These are phyloP conservation scores for Diaporthe humulicola DNA, from an alignment of 2,329 filamentous ascomycete genomes.

Conservation along the genomic window DNA sequence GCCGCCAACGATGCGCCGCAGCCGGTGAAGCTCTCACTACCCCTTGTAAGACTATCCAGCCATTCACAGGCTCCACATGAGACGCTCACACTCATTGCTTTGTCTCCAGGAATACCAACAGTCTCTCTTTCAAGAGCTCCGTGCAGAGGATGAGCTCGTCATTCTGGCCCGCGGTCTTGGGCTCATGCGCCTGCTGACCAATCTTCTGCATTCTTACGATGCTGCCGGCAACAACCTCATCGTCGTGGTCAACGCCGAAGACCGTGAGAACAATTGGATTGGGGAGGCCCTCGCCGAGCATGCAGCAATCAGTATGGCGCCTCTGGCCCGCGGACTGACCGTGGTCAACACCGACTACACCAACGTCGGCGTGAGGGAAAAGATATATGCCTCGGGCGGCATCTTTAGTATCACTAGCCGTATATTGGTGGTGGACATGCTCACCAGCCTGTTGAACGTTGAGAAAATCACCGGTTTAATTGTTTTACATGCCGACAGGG, in stretches of 20 bases:
- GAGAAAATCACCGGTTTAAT: slow-evolving; percentile 89
- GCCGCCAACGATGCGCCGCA: slow-evolving; percentile 54
- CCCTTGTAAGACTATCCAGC: slow-evolving; percentile 65
- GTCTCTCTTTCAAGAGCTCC: slow-evolving; percentile 91
- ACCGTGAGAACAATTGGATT: slow-evolving; percentile 96
- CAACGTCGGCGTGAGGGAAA: slow-evolving; percentile 87
- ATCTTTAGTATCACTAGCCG: slow-evolving; percentile 97
- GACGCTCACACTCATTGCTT: slow-evolving; percentile 40
- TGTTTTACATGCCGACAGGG: slow-evolving; percentile 88
- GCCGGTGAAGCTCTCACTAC: slow-evolving; percentile 86
- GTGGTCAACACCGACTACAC: slow-evolving; percentile 96
- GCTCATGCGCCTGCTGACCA: slow-evolving; percentile 92
- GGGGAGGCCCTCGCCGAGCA: slow-evolving; percentile 96
- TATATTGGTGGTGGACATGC: slow-evolving; percentile 92
- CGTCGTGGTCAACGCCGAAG: slow-evolving; percentile 88
- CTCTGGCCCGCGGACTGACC: slow-evolving; percentile 86
- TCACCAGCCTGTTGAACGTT: slow-evolving; percentile 85
- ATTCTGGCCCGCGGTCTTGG: slow-evolving; percentile 92
- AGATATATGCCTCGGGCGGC: slow-evolving; percentile 89
- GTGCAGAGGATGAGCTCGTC: slow-evolving; percentile 92
- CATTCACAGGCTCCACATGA: slow-evolving; percentile 8
- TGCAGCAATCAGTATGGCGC: slow-evolving; percentile 87
- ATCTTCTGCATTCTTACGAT: slow-evolving; percentile 96
- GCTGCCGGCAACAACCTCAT: slow-evolving; percentile 94
- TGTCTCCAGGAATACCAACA: slow-evolving; percentile 84